phyloP scores from a whole-genome alignment of 352 stramenopile species.

The Phytophthora citricola region DNA sequence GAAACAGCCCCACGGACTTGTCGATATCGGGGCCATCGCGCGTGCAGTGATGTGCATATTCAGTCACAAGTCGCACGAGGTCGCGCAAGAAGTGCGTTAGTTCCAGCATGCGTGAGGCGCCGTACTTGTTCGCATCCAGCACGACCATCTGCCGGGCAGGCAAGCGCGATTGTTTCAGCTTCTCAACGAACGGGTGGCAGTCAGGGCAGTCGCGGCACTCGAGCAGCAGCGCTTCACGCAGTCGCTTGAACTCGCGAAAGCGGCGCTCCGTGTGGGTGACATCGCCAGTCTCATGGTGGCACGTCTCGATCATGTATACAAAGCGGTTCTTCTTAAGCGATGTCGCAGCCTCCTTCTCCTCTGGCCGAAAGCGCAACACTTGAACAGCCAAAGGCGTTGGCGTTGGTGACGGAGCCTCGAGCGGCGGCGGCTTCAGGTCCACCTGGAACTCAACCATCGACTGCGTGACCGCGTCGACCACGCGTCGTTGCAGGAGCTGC shows the following conservation, averaged over 20 bases:
- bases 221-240: constrained; percentile 65
- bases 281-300: constrained; percentile 63
- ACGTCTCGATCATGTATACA: constrained; percentile 82
- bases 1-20: constrained; percentile 70
- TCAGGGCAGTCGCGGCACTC: constrained; percentile 59
- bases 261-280: constrained; percentile 58
- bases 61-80: constrained; percentile 52
- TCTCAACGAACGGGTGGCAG: constrained; percentile 58
- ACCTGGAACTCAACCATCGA: constrained; percentile 33
- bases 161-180: constrained; percentile 58
- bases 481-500: constrained; percentile 21
- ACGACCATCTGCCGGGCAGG: constrained; percentile 60
- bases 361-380: constrained; percentile 60
- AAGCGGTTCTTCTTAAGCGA: constrained; percentile 71
- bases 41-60: constrained; percentile 47
- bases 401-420: constrained; percentile 10
- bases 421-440: constrained; percentile 17
- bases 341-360: constrained; percentile 53
- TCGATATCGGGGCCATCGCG: constrained; percentile 65
- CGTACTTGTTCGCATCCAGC: constrained; percentile 68
- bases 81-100: constrained; percentile 73
- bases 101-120: constrained; percentile 56
- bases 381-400: constrained; percentile 52
- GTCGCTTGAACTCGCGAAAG: constrained; percentile 76
- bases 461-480: constrained; percentile 14